Evolutionary conservation across 139 green algal genomes (phyloP).

Genomic region (Trebouxia sp.): DNA sequence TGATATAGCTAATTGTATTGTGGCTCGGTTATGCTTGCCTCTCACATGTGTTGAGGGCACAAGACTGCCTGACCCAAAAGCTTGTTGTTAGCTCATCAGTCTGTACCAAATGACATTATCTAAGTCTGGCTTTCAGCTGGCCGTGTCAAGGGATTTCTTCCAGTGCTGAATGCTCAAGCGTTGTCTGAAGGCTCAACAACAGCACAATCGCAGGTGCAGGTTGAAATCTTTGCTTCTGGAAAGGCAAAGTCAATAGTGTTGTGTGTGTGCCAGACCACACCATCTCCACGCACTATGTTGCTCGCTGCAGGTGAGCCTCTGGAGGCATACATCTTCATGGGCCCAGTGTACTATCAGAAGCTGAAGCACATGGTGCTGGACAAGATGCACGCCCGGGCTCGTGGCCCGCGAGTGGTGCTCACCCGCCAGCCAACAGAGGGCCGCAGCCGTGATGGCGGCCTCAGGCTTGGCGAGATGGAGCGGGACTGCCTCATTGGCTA

Average conservation of each 20-base stretch:
- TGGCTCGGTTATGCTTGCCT: not conserved
- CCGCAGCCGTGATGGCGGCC: conserved; percentile 87
- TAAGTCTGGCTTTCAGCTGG: too few species aligned
- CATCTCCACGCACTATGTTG: not conserved
- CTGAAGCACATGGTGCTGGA: conserved; percentile 99
- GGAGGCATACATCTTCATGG: conserved; percentile 98
- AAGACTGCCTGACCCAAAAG: too few species aligned
- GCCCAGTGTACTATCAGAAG: conserved; percentile 99
- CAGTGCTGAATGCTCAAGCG: too few species aligned
- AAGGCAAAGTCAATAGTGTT: too few species aligned
- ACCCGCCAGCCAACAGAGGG: conserved; percentile 98
- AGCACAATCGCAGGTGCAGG: too few species aligned
- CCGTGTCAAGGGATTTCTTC: too few species aligned
- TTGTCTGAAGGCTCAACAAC: too few species aligned
- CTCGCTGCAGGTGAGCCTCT: conserved; percentile 81
- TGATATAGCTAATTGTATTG: not conserved
- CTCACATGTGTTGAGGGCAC: not conserved
- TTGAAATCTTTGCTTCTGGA: too few species aligned
- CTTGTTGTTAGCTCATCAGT: too few species aligned
- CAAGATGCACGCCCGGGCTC: conserved; percentile 96
- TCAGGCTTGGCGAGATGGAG: conserved; percentile 97
- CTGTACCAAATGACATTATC: too few species aligned
- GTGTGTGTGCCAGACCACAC: too few species aligned
- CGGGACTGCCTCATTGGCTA: conserved; percentile 97
- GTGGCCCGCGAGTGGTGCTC: conserved; percentile 87